Conservation (phyloP, 2,329 filamentous ascomycete species). For the Monilinia laxa region DNA sequence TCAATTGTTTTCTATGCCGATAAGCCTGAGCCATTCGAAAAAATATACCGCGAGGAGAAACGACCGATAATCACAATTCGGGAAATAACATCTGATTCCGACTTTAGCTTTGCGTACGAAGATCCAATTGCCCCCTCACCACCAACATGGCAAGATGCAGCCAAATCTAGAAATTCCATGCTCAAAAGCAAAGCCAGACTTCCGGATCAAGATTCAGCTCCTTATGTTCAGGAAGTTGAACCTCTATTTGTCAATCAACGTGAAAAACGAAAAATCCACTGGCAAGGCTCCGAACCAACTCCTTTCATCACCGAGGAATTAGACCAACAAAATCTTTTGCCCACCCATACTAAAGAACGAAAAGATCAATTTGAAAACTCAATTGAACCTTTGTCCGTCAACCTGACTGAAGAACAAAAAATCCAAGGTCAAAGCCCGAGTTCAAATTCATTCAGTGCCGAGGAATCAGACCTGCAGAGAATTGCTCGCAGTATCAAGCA, state of each 20-base stretch:
- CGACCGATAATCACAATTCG: constrained; percentile 8
- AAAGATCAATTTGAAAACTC: constrained; percentile 19
- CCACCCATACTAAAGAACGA: constrained; percentile 8
- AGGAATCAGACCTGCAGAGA: constrained; percentile 5
- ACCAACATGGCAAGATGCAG: constrained; percentile 8
- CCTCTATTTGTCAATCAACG: constrained; percentile 20
- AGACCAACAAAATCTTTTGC: not conserved
- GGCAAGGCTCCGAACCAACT: not conserved
- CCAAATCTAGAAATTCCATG: not conserved
- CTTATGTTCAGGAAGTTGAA: not conserved
- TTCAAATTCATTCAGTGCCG: not conserved
- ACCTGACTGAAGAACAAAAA: constrained; percentile 19
- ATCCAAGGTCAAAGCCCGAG: constrained; percentile 18
- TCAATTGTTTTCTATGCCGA: not conserved
- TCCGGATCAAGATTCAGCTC: not conserved
- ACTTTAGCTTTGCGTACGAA: not conserved
- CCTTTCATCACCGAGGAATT: not conserved
- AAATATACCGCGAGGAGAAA: not conserved
- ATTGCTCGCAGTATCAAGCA: constrained; percentile 28
- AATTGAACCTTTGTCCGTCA: constrained; percentile 14
- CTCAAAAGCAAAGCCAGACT: constrained; percentile 8
- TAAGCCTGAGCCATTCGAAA: not conserved
- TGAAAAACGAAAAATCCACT: constrained; percentile 22
- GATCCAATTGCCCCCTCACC: constrained; percentile 10
- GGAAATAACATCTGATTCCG: not conserved